These are phyloP conservation scores for Tinospora cordifolia DNA, from an alignment of 164 flowering plant species.

Conservation along the genomic window DNA sequence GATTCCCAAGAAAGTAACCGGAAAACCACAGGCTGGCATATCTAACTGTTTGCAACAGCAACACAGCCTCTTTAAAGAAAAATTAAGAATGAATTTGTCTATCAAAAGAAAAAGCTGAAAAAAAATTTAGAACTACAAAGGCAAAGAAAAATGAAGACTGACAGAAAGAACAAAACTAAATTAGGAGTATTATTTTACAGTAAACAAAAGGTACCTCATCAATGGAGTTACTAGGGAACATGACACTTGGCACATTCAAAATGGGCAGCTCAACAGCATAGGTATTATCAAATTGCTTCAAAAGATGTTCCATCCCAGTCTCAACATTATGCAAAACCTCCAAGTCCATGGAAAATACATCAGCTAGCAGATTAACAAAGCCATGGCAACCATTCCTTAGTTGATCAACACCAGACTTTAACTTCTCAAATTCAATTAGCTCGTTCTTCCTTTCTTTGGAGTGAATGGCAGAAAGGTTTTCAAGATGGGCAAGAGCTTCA, in stretches of 20 bases:
- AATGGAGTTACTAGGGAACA: constrained; percentile 20
- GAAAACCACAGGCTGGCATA: too few species aligned
- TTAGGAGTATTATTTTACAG: not conserved
- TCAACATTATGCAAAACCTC: constrained; percentile 43
- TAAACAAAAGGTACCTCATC: constrained; percentile 35
- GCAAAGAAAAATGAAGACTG: too few species aligned
- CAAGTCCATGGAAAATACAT: constrained; percentile 43
- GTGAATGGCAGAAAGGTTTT: constrained; percentile 26
- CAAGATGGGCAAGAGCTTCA: constrained; percentile 55
- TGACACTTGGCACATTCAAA: constrained; percentile 20
- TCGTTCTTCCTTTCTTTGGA: constrained; percentile 41
- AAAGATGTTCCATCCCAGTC: constrained; percentile 32
- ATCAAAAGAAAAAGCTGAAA: too few species aligned
- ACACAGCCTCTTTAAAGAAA: too few species aligned
- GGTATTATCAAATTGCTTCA: constrained; percentile 27
- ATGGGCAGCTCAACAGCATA: constrained; percentile 17
- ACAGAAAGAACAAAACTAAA: not conserved
- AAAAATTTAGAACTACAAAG: too few species aligned
- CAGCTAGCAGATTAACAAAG: constrained; percentile 27
- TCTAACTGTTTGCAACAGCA: too few species aligned
- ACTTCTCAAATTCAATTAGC: constrained; percentile 28
- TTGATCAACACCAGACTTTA: constrained; percentile 38
- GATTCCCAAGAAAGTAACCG: too few species aligned
- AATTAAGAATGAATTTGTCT: too few species aligned
- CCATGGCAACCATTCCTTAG: constrained; percentile 37